Conservation (phyloP, 2,329 filamentous ascomycete genomes). For the Harringtonia lauricola region DNA sequence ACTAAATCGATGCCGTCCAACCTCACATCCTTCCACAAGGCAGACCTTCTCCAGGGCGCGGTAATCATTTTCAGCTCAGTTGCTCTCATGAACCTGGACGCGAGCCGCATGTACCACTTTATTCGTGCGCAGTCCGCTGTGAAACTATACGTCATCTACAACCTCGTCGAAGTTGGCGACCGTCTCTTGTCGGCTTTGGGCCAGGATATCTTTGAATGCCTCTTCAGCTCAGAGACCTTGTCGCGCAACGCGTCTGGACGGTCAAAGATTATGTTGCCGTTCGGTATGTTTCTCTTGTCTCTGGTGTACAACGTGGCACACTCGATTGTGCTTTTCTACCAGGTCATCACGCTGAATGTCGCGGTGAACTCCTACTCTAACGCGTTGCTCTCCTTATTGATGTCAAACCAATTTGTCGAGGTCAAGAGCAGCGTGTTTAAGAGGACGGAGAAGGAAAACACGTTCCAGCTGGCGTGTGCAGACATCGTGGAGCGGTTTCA, state of each 20-base stretch:
- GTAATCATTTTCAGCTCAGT: slow-evolving; percentile 79
- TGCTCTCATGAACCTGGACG: slow-evolving; percentile 82
- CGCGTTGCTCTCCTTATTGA: slow-evolving; percentile 76
- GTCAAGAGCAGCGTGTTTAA: slow-evolving; percentile 99
- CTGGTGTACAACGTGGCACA: slow-evolving; percentile 82
- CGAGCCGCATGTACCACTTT: slow-evolving; percentile 95
- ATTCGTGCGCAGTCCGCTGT: slow-evolving; percentile 94
- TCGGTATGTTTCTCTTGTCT: slow-evolving; percentile 84
- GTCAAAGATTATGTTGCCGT: slow-evolving; percentile 78
- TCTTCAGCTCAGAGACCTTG: slow-evolving; percentile 87
- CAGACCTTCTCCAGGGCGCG: slow-evolving; percentile 82
- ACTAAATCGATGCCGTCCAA: slow-evolving; percentile 78
- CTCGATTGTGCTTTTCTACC: slow-evolving; percentile 83
- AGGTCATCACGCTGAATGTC: slow-evolving; percentile 95
- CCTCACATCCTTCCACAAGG: slow-evolving; percentile 82
- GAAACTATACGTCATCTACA: slow-evolving; percentile 98
- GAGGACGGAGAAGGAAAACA: slow-evolving; percentile 94
- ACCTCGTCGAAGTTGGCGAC: slow-evolving; percentile 88
- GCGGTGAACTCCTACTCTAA: slow-evolving; percentile 99
- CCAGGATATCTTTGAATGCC: slow-evolving; percentile 90
- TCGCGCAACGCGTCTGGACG: slow-evolving; percentile 80
- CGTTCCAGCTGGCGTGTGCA: slow-evolving; percentile 92
- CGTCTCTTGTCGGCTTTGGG: slow-evolving; percentile 82
- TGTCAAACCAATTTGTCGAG: slow-evolving; percentile 98
- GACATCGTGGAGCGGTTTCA: slow-evolving; percentile 97